Evolutionary conservation across 306 rosid species (phyloP).

Genomic region (Trifolium repens): DNA sequence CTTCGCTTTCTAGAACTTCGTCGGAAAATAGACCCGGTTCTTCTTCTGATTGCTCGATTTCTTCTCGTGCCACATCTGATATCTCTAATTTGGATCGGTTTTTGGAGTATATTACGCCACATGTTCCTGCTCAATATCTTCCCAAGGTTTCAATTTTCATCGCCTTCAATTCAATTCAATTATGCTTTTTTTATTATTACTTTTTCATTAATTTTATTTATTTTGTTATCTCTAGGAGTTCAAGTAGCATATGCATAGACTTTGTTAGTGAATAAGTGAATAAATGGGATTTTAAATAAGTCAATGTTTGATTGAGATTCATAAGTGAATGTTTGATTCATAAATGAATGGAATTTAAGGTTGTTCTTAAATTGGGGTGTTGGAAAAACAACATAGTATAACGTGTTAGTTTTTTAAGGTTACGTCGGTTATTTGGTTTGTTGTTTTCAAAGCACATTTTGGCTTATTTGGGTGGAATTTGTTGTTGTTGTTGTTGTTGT

Average conservation of each 20-base stretch:
- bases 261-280: conserved; percentile 3
- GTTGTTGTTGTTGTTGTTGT: neutral
- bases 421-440: conserved; percentile 15
- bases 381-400: conserved; percentile 7
- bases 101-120: conserved; percentile 68
- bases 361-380: conserved; percentile 21
- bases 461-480: conserved; percentile 27
- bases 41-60: conserved; percentile 68
- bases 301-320: conserved; percentile 6
- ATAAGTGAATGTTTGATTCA: neutral
- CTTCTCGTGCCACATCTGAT: conserved; percentile 58
- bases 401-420: conserved; percentile 17
- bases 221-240: neutral
- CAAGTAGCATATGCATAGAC: conserved; percentile 24
- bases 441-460: conserved; percentile 7
- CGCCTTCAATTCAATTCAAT: conserved; percentile 31
- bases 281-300: conserved; percentile 29
- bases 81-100: conserved; percentile 87
- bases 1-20: conserved; percentile 47
- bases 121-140: conserved; percentile 61
- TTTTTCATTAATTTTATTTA: neutral
- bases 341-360: conserved; percentile 19
- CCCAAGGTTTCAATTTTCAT: conserved; percentile 56
- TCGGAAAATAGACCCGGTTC: conserved; percentile 63
- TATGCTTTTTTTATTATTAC: neutral